Evolutionary conservation across 169 alveolate genomes (phyloP).

Genomic region (Theileria luwenshuni): DNA sequence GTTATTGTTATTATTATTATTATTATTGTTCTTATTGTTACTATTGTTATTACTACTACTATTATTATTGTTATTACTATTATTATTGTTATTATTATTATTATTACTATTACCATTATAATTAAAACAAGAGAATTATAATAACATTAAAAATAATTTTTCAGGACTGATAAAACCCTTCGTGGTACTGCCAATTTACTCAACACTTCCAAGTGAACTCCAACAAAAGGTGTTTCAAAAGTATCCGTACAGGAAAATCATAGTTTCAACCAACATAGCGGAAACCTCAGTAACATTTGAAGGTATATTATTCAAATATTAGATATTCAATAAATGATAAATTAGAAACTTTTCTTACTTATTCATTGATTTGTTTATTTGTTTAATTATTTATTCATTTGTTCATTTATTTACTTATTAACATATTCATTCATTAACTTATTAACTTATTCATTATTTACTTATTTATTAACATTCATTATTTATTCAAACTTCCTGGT

Average conservation of each 20-base stretch:
- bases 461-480: too few species aligned
- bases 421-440: too few species aligned
- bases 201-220: constrained; percentile 97
- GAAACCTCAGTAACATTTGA: constrained; percentile 99
- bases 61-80: background rate
- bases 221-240: constrained; percentile 83
- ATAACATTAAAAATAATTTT: too few species aligned
- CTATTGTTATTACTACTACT: constrained; percentile 11
- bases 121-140: too few species aligned
- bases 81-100: background rate
- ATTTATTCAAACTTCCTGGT: too few species aligned
- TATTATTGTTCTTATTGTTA: constrained; percentile 12
- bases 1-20: constrained; percentile 4
- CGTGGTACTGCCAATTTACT: constrained; percentile 96
- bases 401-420: too few species aligned
- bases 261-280: constrained; percentile 99
- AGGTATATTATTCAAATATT: too few species aligned
- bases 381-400: background rate
- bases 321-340: background rate
- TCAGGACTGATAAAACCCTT: constrained; percentile 76
- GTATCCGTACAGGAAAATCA: constrained; percentile 85
- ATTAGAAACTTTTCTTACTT: background rate
- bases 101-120: too few species aligned
- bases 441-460: too few species aligned
- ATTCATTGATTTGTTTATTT: background rate